These are phyloP conservation scores for Claviceps sp. DNA, from an alignment of 2,329 filamentous ascomycete genomes.

Conservation along the genomic window DNA sequence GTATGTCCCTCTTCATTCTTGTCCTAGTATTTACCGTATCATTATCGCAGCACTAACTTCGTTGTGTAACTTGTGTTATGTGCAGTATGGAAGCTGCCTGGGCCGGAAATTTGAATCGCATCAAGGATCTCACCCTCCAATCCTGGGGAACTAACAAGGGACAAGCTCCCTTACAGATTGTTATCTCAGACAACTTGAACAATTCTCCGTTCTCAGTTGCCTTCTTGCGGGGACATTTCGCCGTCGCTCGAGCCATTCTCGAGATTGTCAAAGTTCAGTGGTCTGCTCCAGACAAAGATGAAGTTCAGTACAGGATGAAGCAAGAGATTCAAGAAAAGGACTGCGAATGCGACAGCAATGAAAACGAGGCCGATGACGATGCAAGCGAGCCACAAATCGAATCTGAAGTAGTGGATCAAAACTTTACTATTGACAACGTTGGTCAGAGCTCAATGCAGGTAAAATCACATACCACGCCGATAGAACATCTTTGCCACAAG, in stretches of 20 bases:
- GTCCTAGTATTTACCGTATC: background rate
- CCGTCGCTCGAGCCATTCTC: conserved; percentile 51
- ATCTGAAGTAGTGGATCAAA: conserved; percentile 45
- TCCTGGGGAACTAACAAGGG: conserved; percentile 41
- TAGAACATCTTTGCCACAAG: conserved; percentile 32
- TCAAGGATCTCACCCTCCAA: conserved; percentile 50
- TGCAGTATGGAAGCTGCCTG: conserved; percentile 58
- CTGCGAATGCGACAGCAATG: conserved; percentile 21
- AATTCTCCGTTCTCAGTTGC: conserved; percentile 56
- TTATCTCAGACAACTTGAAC: conserved; percentile 35
- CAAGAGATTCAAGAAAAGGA: conserved; percentile 24
- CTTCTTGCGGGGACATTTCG: conserved; percentile 49
- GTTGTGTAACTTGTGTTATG: too few species aligned
- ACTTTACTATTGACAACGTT: conserved; percentile 65
- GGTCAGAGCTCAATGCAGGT: conserved; percentile 56
- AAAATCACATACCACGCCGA: conserved; percentile 46
- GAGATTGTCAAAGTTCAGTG: conserved; percentile 61
- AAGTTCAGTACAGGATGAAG: conserved; percentile 35
- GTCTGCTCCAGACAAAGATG: conserved; percentile 37
- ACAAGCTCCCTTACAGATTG: conserved; percentile 49
- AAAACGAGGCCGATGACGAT: conserved; percentile 20
- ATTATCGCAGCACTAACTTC: background rate
- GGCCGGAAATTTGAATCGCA: conserved; percentile 50
- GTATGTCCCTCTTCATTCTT: conserved; percentile 25
- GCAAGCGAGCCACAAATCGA: conserved; percentile 30